Evolutionary conservation across 164 flowering plant species (phyloP).

Genomic region (Liquidambar formosana): DNA sequence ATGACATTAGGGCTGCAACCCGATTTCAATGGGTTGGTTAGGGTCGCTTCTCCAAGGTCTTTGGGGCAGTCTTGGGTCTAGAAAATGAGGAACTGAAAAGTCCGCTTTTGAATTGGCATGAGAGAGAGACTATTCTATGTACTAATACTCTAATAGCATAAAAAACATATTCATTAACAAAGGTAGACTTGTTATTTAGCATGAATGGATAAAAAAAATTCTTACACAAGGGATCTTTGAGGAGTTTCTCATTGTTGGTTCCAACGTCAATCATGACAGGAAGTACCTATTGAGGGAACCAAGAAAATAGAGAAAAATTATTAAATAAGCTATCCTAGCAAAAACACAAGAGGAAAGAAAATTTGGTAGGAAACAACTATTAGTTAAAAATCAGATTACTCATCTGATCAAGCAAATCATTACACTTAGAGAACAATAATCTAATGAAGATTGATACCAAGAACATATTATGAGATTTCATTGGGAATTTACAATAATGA

Average conservation of each 20-base stretch:
- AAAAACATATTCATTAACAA: no score
- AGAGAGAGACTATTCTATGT: no score
- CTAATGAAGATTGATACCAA: not conserved
- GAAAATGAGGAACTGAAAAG: no score
- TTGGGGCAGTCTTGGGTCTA: no score
- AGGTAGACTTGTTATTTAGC: not conserved
- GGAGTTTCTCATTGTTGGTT: conserved; percentile 93
- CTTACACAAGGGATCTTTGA: conserved; percentile 88
- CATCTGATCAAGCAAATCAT: no score
- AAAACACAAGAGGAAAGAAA: not conserved
- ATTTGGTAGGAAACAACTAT: not conserved
- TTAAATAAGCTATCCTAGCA: not conserved
- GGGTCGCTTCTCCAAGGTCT: no score
- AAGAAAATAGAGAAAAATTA: not conserved
- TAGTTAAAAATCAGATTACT: not conserved
- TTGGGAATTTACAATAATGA: not conserved
- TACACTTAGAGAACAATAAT: not conserved
- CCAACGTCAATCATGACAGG: conserved; percentile 99
- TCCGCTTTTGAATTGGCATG: no score
- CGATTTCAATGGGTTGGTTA: no score
- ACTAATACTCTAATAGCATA: no score
- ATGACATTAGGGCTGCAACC: no score
- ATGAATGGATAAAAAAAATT: conserved; percentile 1
- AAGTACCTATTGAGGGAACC: conserved; percentile 57
- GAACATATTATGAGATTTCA: not conserved